phyloP scores from a whole-genome alignment of 805 yeast species.

The Isabelozyma pseudorhagii region DNA sequence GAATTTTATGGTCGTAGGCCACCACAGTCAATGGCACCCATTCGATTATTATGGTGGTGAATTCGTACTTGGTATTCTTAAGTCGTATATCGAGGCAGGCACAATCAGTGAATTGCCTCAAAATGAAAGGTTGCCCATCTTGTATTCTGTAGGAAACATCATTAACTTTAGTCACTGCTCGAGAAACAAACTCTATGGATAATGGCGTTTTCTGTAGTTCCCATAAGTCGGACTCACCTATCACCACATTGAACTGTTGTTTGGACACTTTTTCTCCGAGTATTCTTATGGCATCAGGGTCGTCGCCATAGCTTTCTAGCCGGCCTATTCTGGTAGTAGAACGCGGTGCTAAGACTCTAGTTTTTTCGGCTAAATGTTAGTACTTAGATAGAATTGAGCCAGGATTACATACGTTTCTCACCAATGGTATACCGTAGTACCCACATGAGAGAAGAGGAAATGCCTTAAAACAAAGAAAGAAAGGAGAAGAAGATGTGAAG shows the following conservation, averaged over 20 bases:
- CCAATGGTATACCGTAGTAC: slow-evolving; percentile 2
- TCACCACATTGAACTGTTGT: slow-evolving; percentile 20
- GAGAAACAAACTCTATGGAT: slow-evolving; percentile 20
- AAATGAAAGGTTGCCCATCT: background rate
- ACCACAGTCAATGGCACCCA: slow-evolving; percentile 20
- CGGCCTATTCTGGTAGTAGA: slow-evolving; percentile 6
- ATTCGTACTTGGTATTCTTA: slow-evolving; percentile 10
- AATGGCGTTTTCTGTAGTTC: slow-evolving; percentile 12
- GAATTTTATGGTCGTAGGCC: slow-evolving; percentile 2
- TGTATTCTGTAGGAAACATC: slow-evolving; percentile 17
- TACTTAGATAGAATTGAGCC: background rate
- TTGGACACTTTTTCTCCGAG: slow-evolving; percentile 29
- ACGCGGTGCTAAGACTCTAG: slow-evolving; percentile 1
- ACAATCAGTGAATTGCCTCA: background rate
- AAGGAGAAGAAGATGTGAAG: background rate
- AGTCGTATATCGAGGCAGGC: background rate
- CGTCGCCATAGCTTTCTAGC: slow-evolving; percentile 15
- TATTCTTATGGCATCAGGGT: slow-evolving; percentile 20
- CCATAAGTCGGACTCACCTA: slow-evolving; percentile 8
- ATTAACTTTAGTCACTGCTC: slow-evolving; percentile 29
- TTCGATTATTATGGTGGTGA: slow-evolving; percentile 9
- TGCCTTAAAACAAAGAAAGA: background rate
- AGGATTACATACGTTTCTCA: slow-evolving; percentile 2
- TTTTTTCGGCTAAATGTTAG: background rate
- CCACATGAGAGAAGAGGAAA: slow-evolving; percentile 4